phyloP scores from a whole-genome alignment of 306 rosid genomes.

The Cucurbita maxima region DNA sequence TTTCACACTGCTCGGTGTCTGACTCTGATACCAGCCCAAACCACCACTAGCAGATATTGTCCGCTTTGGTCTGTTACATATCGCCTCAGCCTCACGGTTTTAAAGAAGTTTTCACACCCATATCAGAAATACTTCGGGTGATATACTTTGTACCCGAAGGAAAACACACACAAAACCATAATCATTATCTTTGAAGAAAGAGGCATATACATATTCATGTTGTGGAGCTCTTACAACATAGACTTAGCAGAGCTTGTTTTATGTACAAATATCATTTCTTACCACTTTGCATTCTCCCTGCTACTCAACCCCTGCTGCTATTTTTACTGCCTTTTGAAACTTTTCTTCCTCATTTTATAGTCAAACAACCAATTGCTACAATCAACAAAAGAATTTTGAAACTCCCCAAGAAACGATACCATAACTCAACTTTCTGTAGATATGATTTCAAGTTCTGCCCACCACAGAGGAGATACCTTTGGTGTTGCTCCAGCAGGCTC shows the following conservation, averaged over 20 bases:
- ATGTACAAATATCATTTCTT: neutral
- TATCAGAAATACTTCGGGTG: too few species aligned
- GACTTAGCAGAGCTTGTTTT: neutral
- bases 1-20: too few species aligned
- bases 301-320: neutral
- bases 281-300: neutral
- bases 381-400: slow-evolving; percentile 17
- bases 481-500: slow-evolving; percentile 71
- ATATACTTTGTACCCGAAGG: too few species aligned
- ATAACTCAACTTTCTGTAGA: slow-evolving; percentile 25
- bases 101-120: too few species aligned
- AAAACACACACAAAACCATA: neutral
- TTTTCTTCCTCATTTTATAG: neutral
- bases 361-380: slow-evolving; percentile 3
- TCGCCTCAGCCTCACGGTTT: too few species aligned
- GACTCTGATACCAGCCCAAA: too few species aligned
- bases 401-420: neutral
- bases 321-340: neutral
- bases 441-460: slow-evolving; percentile 88
- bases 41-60: too few species aligned
- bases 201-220: slow-evolving; percentile 1
- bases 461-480: slow-evolving; percentile 80
- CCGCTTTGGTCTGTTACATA: too few species aligned
- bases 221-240: neutral
- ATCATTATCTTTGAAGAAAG: neutral